Conservation (phyloP, 495 filamentous ascomycete genomes). For the Lichenothelia convexa region DNA sequence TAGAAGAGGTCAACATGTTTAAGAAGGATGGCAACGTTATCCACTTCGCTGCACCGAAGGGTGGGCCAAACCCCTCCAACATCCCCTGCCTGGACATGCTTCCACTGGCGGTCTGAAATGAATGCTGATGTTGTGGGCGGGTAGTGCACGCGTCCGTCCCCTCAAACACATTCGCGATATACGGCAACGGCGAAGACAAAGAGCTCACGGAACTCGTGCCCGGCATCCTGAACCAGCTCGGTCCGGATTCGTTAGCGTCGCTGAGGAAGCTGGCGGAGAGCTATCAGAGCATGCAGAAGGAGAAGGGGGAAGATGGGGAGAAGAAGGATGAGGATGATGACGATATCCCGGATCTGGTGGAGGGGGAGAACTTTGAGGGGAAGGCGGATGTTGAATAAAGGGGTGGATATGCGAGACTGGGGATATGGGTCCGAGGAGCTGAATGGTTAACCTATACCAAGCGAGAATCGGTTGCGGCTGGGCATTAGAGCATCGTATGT, state of each 20-base stretch:
- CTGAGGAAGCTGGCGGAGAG: conserved; percentile 96
- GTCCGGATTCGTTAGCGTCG: conserved; percentile 91
- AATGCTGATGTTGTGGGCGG: neutral
- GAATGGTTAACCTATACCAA: too few relatives aligned
- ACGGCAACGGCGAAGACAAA: conserved; percentile 97
- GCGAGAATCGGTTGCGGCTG: too few relatives aligned
- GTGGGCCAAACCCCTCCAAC: conserved; percentile 30
- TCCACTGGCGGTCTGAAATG: too few relatives aligned
- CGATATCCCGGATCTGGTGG: conserved; percentile 90
- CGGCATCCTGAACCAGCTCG: conserved; percentile 97
- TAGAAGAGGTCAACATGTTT: conserved; percentile 99
- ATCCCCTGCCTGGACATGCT: neutral
- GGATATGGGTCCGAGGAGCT: too few relatives aligned
- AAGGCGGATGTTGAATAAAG: conserved; percentile 57
- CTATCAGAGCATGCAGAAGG: conserved; percentile 99
- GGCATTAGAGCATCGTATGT: too few relatives aligned
- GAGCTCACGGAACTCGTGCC: conserved; percentile 98
- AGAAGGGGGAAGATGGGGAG: conserved; percentile 50
- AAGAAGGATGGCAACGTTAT: conserved; percentile 99
- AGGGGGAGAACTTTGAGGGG: conserved; percentile 90
- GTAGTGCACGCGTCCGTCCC: conserved; percentile 90
- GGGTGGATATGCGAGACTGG: too few relatives aligned
- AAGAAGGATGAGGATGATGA: conserved; percentile 67
- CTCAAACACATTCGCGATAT: conserved; percentile 97
- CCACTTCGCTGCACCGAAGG: conserved; percentile 93